Conservation (phyloP, 192 early-diverging fungal genomes). For the Spinellus fusiger region DNA sequence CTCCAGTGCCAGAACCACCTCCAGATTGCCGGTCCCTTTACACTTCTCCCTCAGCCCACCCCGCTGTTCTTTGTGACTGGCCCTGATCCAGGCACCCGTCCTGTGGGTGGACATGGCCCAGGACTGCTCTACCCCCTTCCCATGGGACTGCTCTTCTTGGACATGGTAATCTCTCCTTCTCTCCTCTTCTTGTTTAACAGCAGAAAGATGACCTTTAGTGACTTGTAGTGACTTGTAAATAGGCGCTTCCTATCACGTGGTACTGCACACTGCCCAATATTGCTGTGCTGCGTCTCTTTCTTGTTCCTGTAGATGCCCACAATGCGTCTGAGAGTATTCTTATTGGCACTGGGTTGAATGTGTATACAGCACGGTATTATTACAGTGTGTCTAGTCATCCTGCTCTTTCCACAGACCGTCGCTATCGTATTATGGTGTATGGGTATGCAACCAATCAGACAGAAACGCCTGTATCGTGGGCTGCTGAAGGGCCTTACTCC, state of each 20-base stretch:
- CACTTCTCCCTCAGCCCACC: not conserved
- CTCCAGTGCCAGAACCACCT: not conserved
- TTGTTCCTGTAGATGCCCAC: not conserved
- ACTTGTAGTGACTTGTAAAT: not conserved
- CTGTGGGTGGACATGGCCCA: not conserved
- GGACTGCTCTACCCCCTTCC: not conserved
- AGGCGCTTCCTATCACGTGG: slow-evolving; percentile 16
- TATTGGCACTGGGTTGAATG: slow-evolving; percentile 3
- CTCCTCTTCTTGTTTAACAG: not conserved
- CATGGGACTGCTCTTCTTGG: slow-evolving; percentile 7
- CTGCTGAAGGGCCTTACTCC: not conserved
- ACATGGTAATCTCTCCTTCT: slow-evolving; percentile 17
- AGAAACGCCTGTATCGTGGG: not conserved
- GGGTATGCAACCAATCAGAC: not conserved
- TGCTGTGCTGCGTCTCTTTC: not conserved
- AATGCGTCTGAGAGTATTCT: not conserved
- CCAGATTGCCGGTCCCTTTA: slow-evolving; percentile 13
- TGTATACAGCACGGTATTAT: slow-evolving; percentile 11
- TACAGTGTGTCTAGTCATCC: not conserved
- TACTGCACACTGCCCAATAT: slow-evolving; percentile 4
- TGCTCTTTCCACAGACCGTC: not conserved
- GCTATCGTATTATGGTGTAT: not conserved
- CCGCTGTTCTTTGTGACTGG: slow-evolving; percentile 14
- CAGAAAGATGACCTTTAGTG: not conserved
- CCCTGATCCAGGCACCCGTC: slow-evolving; percentile 4